Base-by-base conservation (phyloP, 2,329 filamentous ascomycete genomes). In the Tolypocladium cylindrosporum region DNA sequence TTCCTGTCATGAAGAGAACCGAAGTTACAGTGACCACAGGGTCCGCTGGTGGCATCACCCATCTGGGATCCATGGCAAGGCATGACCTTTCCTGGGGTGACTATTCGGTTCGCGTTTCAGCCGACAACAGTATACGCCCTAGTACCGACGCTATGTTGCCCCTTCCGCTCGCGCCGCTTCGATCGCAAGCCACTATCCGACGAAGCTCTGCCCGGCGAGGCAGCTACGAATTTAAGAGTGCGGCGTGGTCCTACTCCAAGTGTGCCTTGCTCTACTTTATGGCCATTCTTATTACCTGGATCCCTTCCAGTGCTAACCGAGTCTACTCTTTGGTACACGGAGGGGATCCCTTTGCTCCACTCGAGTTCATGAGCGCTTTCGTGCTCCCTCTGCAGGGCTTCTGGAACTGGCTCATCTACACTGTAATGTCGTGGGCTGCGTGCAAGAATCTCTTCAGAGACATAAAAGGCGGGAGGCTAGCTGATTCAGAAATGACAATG, bases 361-460 rank as follows among this genome's bases (percentile, higher is more conserved):
- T 92, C 27, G 83, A 88, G 64, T 82, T 86, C 65, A 78, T 83
- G 54, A 84, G 86, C 19, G 82, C 85, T 0, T 75, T 88, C n/a
- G 88, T 91, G 0, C 76, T 92, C 9, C 88, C 89, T 0, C 75
- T 90, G 1, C 89, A 92, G 67, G 89, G 89, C 0, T 87, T 90
- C 65, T 91, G 88, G 87, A 92, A 92, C 67, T 81, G 83, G 24
- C 67, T 86, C 55, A 88, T 92, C 60, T 92, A 91, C 69, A 71
- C 83, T 13, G 77, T 79, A 7, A 88, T 86, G 1, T 88, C 85
- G 6, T 80, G 82, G 75, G 70, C 79, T 54, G 83, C 83, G 0
- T 82, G 82, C 64, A 77, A 76, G 63, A 60, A 60, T 0, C 36
- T 63, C 34, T 59, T 59, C 42, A 53, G 55, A 43, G 57, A 64